These are phyloP conservation scores for Neopestalotiopsis rosae DNA, from an alignment of 2,329 filamentous ascomycete genomes.

Conservation along the genomic window DNA sequence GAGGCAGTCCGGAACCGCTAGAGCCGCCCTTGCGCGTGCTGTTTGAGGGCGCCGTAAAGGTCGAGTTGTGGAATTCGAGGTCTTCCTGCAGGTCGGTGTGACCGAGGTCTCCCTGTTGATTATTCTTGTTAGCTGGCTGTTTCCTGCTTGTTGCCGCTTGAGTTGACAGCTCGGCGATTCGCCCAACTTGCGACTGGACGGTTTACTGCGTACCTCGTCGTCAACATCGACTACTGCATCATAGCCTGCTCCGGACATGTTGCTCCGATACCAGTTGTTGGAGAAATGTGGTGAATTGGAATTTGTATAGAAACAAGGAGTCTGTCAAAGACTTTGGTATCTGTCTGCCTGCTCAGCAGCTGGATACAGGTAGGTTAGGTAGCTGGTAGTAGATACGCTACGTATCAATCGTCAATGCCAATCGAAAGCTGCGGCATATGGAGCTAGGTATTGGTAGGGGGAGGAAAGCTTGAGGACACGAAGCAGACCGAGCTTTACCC, in stretches of 20 bases:
- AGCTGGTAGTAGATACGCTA: not conserved
- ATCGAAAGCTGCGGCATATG: not conserved
- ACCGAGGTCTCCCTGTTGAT: slow-evolving; percentile 79
- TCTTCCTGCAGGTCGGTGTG: slow-evolving; percentile 98
- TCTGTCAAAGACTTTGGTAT: not conserved
- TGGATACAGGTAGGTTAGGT: not conserved
- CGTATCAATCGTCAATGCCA: slow-evolving; percentile 8
- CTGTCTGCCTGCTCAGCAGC: slow-evolving; percentile 16
- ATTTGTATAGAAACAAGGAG: not conserved
- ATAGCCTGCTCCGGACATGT: slow-evolving; percentile 85
- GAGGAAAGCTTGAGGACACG: slow-evolving; percentile 28
- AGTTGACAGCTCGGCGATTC: slow-evolving; percentile 18
- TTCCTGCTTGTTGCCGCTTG: slow-evolving; percentile 13
- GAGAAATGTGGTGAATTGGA: not conserved
- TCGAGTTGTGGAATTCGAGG: slow-evolving; percentile 96
- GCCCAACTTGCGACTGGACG: not conserved
- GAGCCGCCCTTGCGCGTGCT: slow-evolving; percentile 54
- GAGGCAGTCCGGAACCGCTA: slow-evolving; percentile 54
- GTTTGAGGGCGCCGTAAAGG: slow-evolving; percentile 68
- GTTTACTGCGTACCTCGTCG: slow-evolving; percentile 72
- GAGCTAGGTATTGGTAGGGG: slow-evolving; percentile 4
- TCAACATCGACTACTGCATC: slow-evolving; percentile 98
- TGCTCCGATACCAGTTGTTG: not conserved
- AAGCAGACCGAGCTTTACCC: slow-evolving; percentile 35
- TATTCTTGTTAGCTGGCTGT: not conserved